A percentile compares a stretch with the other conserved stretches of the same genome.
Conservation (phyloP, 352 stramenopile genomes). For the Pythium angustatum region DNA sequence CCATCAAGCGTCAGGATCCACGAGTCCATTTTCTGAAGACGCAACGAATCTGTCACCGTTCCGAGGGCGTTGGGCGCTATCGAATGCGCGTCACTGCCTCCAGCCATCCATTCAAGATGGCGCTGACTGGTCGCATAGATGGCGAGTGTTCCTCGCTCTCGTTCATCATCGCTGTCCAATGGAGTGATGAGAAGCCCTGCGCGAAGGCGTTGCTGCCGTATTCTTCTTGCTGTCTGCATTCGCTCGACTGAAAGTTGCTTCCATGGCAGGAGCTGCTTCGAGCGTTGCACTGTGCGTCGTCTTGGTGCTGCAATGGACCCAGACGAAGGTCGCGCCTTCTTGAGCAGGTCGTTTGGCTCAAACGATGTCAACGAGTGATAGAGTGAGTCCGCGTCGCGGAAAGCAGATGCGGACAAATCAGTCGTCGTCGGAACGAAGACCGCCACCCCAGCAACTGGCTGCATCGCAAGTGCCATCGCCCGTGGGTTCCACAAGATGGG, state of each 20-base stretch:
- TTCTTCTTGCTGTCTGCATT: constrained; percentile 36
- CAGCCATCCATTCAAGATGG: constrained; percentile 35
- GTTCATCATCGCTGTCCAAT: constrained; percentile 8
- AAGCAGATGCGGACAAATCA: neutral
- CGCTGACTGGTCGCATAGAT: constrained; percentile 23
- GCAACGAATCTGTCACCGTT: constrained; percentile 2
- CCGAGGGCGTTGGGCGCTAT: neutral
- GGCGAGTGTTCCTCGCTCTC: constrained; percentile 28
- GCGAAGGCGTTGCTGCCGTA: constrained; percentile 14
- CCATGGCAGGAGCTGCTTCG: constrained; percentile 56
- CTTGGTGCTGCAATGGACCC: constrained; percentile 1
- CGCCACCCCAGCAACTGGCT: constrained; percentile 28
- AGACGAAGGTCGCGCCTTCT: constrained; percentile 10
- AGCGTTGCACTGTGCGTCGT: constrained; percentile 26
- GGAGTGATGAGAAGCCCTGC: neutral
- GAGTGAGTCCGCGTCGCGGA: constrained; percentile 4
- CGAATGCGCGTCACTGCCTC: neutral
- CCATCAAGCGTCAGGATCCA: constrained; percentile 10
- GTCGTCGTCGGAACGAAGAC: constrained; percentile 21
- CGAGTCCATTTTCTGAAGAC: neutral
- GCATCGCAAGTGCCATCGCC: constrained; percentile 28
- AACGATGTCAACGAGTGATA: constrained; percentile 8
- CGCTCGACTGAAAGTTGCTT: constrained; percentile 57
- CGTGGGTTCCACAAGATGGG: constrained; percentile 31
- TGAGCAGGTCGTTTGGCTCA: neutral